A percentile compares a stretch with the other conserved stretches of the same genome.
Conservation (phyloP, 148 eudicot species). For the Chenopodium album region DNA sequence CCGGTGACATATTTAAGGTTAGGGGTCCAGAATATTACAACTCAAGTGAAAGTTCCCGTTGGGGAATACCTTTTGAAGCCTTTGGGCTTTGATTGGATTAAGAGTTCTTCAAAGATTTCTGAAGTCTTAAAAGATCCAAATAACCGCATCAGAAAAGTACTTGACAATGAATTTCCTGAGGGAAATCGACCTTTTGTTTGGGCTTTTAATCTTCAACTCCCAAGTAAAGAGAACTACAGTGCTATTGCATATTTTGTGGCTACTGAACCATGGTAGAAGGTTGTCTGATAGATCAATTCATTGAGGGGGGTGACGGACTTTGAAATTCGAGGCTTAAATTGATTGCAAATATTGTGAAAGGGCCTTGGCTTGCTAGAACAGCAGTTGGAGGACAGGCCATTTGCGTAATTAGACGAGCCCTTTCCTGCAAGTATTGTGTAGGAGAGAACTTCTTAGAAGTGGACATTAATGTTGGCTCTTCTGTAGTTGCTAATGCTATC, state of each 20-base stretch:
- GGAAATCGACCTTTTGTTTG: slow-evolving; percentile 59
- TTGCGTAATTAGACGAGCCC: slow-evolving; percentile 75
- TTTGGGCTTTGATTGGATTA: slow-evolving; percentile 85
- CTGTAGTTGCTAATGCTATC: slow-evolving; percentile 78
- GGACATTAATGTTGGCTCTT: slow-evolving; percentile 80
- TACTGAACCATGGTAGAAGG: slow-evolving; percentile 50
- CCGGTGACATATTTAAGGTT: slow-evolving; percentile 62
- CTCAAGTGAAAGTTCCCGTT: slow-evolving; percentile 58
- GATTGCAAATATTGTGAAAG: slow-evolving; percentile 79
- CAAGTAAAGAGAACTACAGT: slow-evolving; percentile 77
- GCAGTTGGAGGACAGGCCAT: slow-evolving; percentile 94
- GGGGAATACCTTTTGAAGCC: slow-evolving; percentile 80
- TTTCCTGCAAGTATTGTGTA: slow-evolving; percentile 58
- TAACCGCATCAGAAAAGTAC: slow-evolving; percentile 55
- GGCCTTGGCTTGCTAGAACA: slow-evolving; percentile 85
- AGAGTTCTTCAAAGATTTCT: slow-evolving; percentile 59
- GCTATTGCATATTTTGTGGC: slow-evolving; percentile 73
- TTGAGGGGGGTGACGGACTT: slow-evolving; percentile 60
- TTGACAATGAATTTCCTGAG: slow-evolving; percentile 47
- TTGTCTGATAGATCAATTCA: slow-evolving; percentile 58
- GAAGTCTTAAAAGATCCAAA: slow-evolving; percentile 58
- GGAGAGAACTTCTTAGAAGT: slow-evolving; percentile 65
- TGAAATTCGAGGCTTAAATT: slow-evolving; percentile 69
- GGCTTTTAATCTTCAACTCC: slow-evolving; percentile 93
- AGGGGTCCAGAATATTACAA: slow-evolving; percentile 77